phyloP scores from a whole-genome alignment of 805 yeast genomes.

The Candida golubevii region DNA sequence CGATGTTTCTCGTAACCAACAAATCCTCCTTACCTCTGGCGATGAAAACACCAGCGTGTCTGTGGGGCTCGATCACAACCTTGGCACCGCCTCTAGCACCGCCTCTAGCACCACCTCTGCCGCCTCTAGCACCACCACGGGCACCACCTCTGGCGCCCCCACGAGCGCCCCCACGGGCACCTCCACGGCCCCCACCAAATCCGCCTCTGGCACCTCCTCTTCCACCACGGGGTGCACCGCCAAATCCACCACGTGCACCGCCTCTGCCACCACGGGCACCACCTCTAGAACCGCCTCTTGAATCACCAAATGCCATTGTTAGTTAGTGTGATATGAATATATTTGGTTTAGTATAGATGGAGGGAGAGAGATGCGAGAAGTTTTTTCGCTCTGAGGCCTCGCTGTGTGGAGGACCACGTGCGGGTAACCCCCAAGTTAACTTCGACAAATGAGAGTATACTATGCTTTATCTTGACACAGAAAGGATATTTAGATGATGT shows the following conservation, averaged over 20 bases:
- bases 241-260: conserved; percentile 16
- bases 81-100: conserved; percentile 91
- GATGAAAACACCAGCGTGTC: conserved; percentile 98
- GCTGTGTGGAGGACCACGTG: conserved; percentile 14
- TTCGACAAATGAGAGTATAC: too few species aligned
- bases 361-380: conserved; percentile 1
- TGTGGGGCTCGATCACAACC: conserved; percentile 97
- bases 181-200: conserved; percentile 37
- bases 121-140: conserved; percentile 52
- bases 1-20: conserved; percentile 91
- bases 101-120: conserved; percentile 68
- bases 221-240: conserved; percentile 46
- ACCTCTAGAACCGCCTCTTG: conserved; percentile 21
- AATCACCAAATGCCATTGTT: conserved; percentile 19
- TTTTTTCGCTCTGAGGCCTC: conserved; percentile 5
- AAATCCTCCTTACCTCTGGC: conserved; percentile 99
- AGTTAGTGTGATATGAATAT: not conserved
- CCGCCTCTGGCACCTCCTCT: conserved; percentile 42
- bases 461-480: too few species aligned
- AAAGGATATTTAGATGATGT: too few species aligned
- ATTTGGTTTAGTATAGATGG: not conserved
- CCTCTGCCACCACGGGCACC: conserved; percentile 18
- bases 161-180: conserved; percentile 29
- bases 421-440: conserved; percentile 16
- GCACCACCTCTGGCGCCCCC: conserved; percentile 39